Evolutionary conservation across 2,329 filamentous ascomycete species (phyloP).

Genomic region (Cadophora luteo-olivacea): DNA sequence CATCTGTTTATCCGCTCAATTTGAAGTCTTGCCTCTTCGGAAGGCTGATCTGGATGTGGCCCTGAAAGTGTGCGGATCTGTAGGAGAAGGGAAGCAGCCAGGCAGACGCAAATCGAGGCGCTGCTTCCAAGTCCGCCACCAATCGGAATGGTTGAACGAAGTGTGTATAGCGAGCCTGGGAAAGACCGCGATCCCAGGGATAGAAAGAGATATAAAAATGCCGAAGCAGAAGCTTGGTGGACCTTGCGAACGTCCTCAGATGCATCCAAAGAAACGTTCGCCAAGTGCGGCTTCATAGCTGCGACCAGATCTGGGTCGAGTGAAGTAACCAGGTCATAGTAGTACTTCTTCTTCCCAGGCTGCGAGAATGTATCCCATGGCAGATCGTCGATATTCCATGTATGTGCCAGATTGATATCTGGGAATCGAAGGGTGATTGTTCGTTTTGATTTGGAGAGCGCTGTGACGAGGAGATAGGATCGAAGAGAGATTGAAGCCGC

Average conservation of each 20-base stretch:
- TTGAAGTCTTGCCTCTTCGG: constrained; percentile 86
- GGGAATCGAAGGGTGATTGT: constrained; percentile 89
- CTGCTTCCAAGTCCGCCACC: constrained; percentile 91
- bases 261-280: constrained; percentile 69
- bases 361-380: constrained; percentile 86
- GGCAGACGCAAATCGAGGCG: constrained; percentile 90
- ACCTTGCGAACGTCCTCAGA: constrained; percentile 80
- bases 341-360: constrained; percentile 88
- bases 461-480: constrained; percentile 95
- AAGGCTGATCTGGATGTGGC: constrained; percentile 89
- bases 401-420: constrained; percentile 87
- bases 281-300: constrained; percentile 81
- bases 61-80: constrained; percentile 89
- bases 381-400: constrained; percentile 91
- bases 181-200: constrained; percentile 82
- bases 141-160: constrained; percentile 93
- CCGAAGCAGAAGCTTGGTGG: constrained; percentile 79
- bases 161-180: constrained; percentile 83
- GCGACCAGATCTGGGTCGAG: constrained; percentile 84
- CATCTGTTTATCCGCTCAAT: constrained; percentile 96
- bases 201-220: constrained; percentile 92
- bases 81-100: constrained; percentile 82
- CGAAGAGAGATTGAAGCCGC: constrained; percentile 93
- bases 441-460: constrained; percentile 88
- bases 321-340: constrained; percentile 86